Percentiles rank a stretch among this genome's conserved stretches.
Evolutionary conservation across 768 basidiomycete genomes (phyloP).

Genomic region (Tephrocybe sp.): DNA sequence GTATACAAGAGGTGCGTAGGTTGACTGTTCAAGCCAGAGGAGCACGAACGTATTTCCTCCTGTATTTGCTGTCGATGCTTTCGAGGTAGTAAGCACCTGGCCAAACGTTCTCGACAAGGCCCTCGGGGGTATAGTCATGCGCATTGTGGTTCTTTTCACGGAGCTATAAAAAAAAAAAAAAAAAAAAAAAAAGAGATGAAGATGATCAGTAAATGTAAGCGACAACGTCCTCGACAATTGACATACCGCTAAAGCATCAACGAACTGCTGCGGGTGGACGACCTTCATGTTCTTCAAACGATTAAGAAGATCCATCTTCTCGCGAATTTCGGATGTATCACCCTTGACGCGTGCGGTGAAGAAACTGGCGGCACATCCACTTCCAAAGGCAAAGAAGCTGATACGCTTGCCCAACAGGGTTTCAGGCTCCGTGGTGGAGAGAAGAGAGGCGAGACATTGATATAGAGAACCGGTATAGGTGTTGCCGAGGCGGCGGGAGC

Average conservation of each 20-base stretch:
- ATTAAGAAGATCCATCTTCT: slow-evolving; percentile 79
- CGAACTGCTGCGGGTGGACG: slow-evolving; percentile 89
- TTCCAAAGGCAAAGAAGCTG: slow-evolving; percentile 95
- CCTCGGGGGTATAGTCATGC: slow-evolving; percentile 79
- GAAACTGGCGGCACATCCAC: slow-evolving; percentile 94
- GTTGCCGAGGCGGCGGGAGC: slow-evolving; percentile 92
- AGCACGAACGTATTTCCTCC: slow-evolving; percentile 78
- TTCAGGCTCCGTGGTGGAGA: slow-evolving; percentile 71
- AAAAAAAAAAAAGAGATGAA: too few species aligned
- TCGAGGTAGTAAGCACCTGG: slow-evolving; percentile 93
- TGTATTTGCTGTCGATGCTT: slow-evolving; percentile 85
- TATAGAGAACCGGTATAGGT: slow-evolving; percentile 98
- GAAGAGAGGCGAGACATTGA: slow-evolving; percentile 86
- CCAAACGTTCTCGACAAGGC: slow-evolving; percentile 91
- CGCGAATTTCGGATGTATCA: slow-evolving; percentile 76
- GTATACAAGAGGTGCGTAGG: slow-evolving; percentile 15
- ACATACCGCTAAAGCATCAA: slow-evolving; percentile 74
- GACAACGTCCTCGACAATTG: slow-evolving; percentile 3
- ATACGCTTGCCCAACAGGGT: slow-evolving; percentile 81
- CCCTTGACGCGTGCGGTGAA: slow-evolving; percentile 87
- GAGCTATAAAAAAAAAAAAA: slow-evolving; percentile 58
- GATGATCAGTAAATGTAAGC: slow-evolving; percentile 5
- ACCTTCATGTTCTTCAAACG: slow-evolving; percentile 87
- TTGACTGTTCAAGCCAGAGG: slow-evolving; percentile 32
- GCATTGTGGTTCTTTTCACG: slow-evolving; percentile 98